These are phyloP conservation scores for Prunus davidiana DNA, from an alignment of 306 rosid genomes.

Conservation along the genomic window DNA sequence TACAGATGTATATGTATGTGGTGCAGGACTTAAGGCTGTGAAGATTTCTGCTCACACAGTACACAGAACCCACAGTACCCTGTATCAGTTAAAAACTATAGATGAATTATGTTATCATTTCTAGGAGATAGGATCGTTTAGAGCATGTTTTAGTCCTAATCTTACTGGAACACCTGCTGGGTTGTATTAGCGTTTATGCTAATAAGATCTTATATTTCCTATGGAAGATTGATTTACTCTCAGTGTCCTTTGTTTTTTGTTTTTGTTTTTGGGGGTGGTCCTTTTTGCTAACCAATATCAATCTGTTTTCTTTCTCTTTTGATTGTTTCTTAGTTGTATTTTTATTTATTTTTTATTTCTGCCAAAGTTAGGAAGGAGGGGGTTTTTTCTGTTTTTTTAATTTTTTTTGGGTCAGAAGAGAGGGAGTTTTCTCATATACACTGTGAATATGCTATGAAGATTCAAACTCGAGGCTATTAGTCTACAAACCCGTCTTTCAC, in stretches of 20 bases:
- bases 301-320: neutral
- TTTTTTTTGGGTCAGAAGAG: neutral
- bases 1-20: constrained; percentile 22
- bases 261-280: neutral
- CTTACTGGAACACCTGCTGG: neutral
- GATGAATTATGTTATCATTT: neutral
- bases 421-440: too few species aligned
- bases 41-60: constrained; percentile 19
- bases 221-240: neutral
- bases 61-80: constrained; percentile 8
- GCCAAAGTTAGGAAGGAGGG: neutral
- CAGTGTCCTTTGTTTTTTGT: too few species aligned
- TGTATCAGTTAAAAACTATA: constrained; percentile 17
- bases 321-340: neutral
- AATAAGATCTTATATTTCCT: neutral
- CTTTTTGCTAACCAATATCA: neutral
- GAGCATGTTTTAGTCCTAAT: neutral
- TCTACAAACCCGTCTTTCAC: too few species aligned
- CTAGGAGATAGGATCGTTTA: neutral
- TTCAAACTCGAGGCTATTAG: too few species aligned
- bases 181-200: neutral
- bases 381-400: neutral
- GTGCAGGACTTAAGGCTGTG: constrained; percentile 25
- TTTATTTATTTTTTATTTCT: neutral
- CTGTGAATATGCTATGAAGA: too few species aligned